Base-by-base conservation (phyloP, 139 green algal species). In the Limnomonas spitsbergensis region DNA sequence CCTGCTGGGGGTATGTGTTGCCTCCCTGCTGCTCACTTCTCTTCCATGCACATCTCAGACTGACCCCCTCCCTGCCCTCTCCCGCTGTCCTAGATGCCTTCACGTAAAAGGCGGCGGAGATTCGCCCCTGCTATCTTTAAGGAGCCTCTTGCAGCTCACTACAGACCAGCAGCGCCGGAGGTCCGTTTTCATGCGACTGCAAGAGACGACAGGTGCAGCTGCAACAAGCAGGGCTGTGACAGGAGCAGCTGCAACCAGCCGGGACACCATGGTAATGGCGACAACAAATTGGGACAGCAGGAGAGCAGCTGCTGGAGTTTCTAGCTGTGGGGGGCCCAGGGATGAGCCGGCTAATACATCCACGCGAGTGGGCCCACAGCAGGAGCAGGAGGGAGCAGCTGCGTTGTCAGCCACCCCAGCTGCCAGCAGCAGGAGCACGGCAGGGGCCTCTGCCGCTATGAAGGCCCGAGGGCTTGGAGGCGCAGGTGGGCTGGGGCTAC, bases 121-220 rank as follows among this genome's bases (percentile, higher is more conserved):
- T n/a, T n/a, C n/a, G n/a, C n/a, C n/a, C n/a, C n/a, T n/a, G n/a
- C n/a, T n/a, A n/a, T n/a, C n/a, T n/a, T n/a, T n/a, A n/a, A n/a
- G n/a, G 26, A 6, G 14, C 4, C 26, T 69, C 20, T 27, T 69
- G 56, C 56, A 35, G 7, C 14, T 69, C 20, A 69, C 20, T 26
- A 27, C 26, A 69, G 7, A 69, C 20, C 56, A 69, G 56, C 56
- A 69, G 56, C 56, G 56, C 56, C 56, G 56, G 7, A 14, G 56
- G 4, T 32, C 56, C 26, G 7, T 69, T 14, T 69, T 37, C 56
- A 69, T 69, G 56, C 6, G 56, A 27, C 56, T 69, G 6, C 56
- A 69, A 38, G 26, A 69, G 24, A 4, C 56, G 14, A 27, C 56
- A 69, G 56, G 20, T 9, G 56, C n/a, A 35, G 56, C 56, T 37